Percentiles rank a stretch among this genome's conserved stretches.
phyloP scores from a whole-genome alignment of 768 basidiomycete genomes.

The Boletus vinaceobasis region DNA sequence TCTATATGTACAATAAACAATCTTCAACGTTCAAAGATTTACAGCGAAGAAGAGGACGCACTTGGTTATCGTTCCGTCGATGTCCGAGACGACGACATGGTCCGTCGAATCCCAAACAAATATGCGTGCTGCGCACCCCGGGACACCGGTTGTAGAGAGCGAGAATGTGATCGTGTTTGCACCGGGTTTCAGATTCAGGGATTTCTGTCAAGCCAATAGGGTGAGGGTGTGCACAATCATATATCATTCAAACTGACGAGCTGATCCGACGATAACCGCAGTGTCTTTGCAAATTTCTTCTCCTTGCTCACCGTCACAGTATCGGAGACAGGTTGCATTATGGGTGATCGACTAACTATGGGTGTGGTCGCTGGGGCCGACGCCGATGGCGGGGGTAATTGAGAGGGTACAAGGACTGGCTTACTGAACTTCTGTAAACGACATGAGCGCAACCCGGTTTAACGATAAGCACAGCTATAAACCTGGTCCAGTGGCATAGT shows the following conservation, averaged over 20 bases:
- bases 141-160: slow-evolving; percentile 73
- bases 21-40: not conserved
- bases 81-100: slow-evolving; percentile 90
- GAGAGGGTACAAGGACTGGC: not conserved
- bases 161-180: slow-evolving; percentile 93
- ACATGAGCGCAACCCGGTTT: not conserved
- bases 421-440: slow-evolving; percentile 12
- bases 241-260: slow-evolving; percentile 49
- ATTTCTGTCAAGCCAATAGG: slow-evolving; percentile 54
- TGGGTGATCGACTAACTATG: slow-evolving; percentile 16
- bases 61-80: slow-evolving; percentile 99
- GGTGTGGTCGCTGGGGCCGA: slow-evolving; percentile 49
- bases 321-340: slow-evolving; percentile 27
- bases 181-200: slow-evolving; percentile 77
- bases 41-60: slow-evolving; percentile 36
- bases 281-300: slow-evolving; percentile 83
- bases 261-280: slow-evolving; percentile 92
- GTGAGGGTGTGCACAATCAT: not conserved
- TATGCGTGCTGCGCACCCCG: slow-evolving; percentile 87
- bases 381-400: slow-evolving; percentile 31
- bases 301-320: slow-evolving; percentile 7
- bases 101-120: slow-evolving; percentile 96
- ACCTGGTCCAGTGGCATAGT: slow-evolving; percentile 27
- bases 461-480: not conserved
- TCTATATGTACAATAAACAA: slow-evolving; percentile 37